Conservation (phyloP, 345 rosid genomes). For the Bretschneidera sinensis region DNA sequence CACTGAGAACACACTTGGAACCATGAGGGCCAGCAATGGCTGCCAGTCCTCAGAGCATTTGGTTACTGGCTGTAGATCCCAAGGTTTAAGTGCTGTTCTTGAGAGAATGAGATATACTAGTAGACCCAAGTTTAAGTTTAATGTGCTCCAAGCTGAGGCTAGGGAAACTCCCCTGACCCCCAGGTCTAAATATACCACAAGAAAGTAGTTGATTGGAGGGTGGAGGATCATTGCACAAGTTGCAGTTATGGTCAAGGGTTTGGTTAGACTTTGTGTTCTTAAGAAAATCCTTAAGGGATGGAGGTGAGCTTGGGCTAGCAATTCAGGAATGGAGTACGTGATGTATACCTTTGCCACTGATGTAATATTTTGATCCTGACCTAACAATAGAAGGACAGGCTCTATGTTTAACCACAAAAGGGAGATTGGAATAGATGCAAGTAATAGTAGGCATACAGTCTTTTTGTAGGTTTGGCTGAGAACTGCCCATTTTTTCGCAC, state of each 20-base stretch:
- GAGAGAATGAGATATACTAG: constrained; percentile 19
- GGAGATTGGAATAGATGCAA: constrained; percentile 21
- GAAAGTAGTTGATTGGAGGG: constrained; percentile 28
- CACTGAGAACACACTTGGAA: constrained; percentile 24
- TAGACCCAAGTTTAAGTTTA: constrained; percentile 21
- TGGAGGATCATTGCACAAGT: constrained; percentile 23
- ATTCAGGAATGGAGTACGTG: constrained; percentile 32
- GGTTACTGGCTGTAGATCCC: constrained; percentile 12
- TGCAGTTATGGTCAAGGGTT: constrained; percentile 23
- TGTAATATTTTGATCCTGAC: constrained; percentile 21
- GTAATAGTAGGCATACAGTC: constrained; percentile 23
- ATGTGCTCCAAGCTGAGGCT: constrained; percentile 22
- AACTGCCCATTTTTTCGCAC: constrained; percentile 23
- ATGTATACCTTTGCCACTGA: constrained; percentile 25
- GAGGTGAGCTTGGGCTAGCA: constrained; percentile 34
- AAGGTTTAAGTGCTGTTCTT: constrained; percentile 26
- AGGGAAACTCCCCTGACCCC: constrained; percentile 31
- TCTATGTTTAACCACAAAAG: constrained; percentile 27
- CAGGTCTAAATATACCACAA: constrained; percentile 15
- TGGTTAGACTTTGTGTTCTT: constrained; percentile 28
- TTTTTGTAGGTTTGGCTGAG: constrained; percentile 23
- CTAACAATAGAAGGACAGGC: constrained; percentile 22
- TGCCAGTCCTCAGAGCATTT: constrained; percentile 12
- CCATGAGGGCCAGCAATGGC: constrained; percentile 19
- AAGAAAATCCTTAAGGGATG: constrained; percentile 30